Evolutionary conservation across 768 basidiomycete genomes (phyloP).

Genomic region (Boletales sp.): DNA sequence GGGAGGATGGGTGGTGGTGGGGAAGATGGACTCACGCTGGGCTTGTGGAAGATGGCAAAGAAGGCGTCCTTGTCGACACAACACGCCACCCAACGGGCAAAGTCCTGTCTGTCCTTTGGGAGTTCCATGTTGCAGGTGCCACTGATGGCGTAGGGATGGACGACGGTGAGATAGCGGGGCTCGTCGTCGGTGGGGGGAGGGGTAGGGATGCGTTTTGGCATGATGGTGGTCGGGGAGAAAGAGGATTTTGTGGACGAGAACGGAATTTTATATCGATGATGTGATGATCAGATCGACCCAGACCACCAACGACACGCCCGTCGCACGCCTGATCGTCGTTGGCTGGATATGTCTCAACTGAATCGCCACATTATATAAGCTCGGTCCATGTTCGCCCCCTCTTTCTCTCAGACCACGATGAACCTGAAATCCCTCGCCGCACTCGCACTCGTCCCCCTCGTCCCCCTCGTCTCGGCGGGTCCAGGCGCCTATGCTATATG

Average conservation of each 20-base stretch:
- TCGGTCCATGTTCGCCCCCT: too few relatives aligned
- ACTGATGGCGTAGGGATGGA: constrained; percentile 39
- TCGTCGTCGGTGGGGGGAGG: constrained; percentile 44
- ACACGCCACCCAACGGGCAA: constrained; percentile 43
- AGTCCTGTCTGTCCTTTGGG: constrained; percentile 33
- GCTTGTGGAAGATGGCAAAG: constrained; percentile 43
- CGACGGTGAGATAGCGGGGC: constrained; percentile 42
- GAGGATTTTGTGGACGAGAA: neutral
- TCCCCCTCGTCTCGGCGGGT: constrained; percentile 13
- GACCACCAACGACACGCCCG: too few relatives aligned
- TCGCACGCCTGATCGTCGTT: too few relatives aligned
- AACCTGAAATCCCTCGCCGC: constrained; percentile 21
- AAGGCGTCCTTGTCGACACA: constrained; percentile 34
- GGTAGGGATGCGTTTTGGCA: constrained; percentile 42
- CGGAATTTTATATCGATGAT: too few relatives aligned
- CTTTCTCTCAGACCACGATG: too few relatives aligned
- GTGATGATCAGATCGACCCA: too few relatives aligned
- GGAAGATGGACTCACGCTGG: constrained; percentile 33
- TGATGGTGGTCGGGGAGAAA: constrained; percentile 9
- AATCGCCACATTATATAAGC: too few relatives aligned
- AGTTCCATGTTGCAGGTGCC: constrained; percentile 40
- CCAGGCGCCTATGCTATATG: constrained; percentile 18
- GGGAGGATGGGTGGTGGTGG: neutral
- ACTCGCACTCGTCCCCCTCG: constrained; percentile 16
- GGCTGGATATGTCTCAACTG: too few relatives aligned